A percentile compares a stretch with the other conserved stretches of the same genome.
Evolutionary conservation across 371 early-diverging fungal genomes (phyloP).

Genomic region (Lichtheimia ramosa): DNA sequence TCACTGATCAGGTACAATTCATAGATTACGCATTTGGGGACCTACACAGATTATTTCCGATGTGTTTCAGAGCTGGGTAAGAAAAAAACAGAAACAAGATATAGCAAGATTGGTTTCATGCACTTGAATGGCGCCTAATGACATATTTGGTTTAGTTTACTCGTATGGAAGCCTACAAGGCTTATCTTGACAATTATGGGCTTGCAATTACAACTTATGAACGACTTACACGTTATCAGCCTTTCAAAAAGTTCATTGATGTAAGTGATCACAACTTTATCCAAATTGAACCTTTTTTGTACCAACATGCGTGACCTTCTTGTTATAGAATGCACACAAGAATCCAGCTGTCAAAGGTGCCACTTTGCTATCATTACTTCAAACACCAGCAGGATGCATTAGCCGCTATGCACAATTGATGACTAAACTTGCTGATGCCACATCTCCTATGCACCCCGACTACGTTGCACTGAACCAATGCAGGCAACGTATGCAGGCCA

Average conservation of each 20-base stretch:
- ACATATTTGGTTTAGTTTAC: constrained; percentile 20
- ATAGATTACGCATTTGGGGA: constrained; percentile 48
- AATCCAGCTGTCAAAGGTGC: constrained; percentile 22
- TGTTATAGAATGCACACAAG: constrained; percentile 24
- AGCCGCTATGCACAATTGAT: constrained; percentile 27
- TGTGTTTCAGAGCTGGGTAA: constrained; percentile 41
- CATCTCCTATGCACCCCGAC: constrained; percentile 49
- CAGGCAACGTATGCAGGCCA: constrained; percentile 21
- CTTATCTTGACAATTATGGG: constrained; percentile 38
- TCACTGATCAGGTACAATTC: background rate
- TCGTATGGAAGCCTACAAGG: constrained; percentile 19
- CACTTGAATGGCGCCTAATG: background rate
- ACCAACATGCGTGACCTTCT: no score
- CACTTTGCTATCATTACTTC: constrained; percentile 31
- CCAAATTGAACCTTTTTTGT: no score
- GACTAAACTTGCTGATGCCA: constrained; percentile 30
- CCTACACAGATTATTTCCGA: constrained; percentile 56
- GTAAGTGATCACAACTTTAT: constrained; percentile 16
- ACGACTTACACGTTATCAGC: constrained; percentile 31
- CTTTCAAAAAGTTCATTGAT: constrained; percentile 48
- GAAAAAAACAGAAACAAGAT: background rate
- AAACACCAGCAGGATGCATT: constrained; percentile 33
- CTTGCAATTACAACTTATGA: constrained; percentile 35
- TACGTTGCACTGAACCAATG: constrained; percentile 31
- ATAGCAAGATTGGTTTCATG: constrained; percentile 1